Evolutionary conservation across 1,284 basidiomycete genomes (phyloP).

Genomic region (Pseudozyma thailandica): DNA sequence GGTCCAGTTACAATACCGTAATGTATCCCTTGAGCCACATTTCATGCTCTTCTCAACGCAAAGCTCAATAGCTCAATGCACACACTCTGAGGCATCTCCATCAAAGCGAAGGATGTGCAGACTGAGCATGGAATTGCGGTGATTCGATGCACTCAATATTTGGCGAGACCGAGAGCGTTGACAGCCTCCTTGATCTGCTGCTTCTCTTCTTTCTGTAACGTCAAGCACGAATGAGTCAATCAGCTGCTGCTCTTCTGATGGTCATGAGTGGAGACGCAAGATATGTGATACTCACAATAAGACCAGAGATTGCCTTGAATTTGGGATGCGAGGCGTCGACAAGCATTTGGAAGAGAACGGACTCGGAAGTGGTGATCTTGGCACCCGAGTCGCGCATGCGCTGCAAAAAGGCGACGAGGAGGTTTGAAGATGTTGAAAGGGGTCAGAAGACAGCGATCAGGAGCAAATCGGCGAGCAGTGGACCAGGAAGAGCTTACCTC

Average conservation of each 20-base stretch:
- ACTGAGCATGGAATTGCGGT: not conserved
- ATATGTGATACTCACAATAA: slow-evolving; percentile 71
- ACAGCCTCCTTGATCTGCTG: slow-evolving; percentile 53
- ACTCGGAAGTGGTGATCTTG: slow-evolving; percentile 82
- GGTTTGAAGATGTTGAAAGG: not conserved
- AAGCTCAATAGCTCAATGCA: no score
- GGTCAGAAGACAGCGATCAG: not conserved
- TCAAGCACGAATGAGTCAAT: not conserved
- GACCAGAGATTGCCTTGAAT: slow-evolving; percentile 79
- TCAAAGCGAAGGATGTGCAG: not conserved
- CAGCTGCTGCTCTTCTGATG: no score
- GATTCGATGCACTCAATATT: slow-evolving; percentile 17
- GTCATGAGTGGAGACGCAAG: not conserved
- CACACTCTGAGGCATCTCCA: no score
- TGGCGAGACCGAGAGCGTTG: slow-evolving; percentile 42
- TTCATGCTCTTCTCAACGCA: no score
- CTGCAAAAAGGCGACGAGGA: slow-evolving; percentile 39
- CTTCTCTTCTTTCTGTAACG: slow-evolving; percentile 57
- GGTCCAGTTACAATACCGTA: not conserved
- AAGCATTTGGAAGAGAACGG: slow-evolving; percentile 80
- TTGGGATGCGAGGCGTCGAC: slow-evolving; percentile 75
- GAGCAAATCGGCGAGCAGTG: not conserved
- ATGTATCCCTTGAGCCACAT: no score
- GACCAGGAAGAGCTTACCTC: slow-evolving; percentile 69
- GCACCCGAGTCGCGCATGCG: slow-evolving; percentile 81